Conservation (phyloP, 2,329 filamentous ascomycete genomes). For the Lachnellula hyalina region DNA sequence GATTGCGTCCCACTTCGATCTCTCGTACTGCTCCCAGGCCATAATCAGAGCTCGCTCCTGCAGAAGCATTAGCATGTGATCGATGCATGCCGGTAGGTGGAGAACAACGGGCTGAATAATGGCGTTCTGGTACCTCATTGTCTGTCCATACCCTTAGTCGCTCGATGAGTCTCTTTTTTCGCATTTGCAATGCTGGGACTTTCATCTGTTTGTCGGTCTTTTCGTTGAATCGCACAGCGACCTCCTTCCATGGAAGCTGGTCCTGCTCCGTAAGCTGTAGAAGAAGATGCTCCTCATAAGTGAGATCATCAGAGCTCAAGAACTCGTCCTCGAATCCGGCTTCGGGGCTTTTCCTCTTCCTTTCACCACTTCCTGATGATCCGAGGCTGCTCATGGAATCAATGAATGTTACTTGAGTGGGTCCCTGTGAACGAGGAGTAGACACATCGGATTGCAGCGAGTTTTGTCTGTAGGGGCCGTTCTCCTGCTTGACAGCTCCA, state of each 20-base stretch:
- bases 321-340: conserved; percentile 8
- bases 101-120: conserved; percentile 11
- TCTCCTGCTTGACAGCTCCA: conserved; percentile 11
- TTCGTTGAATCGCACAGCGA: conserved; percentile 28
- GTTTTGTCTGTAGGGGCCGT: conserved; percentile 15
- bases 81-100: conserved; percentile 4
- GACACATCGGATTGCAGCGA: conserved; percentile 22
- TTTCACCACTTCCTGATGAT: conserved; percentile 14
- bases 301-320: conserved; percentile 18
- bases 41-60: conserved; percentile 30
- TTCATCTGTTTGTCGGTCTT: conserved; percentile 27
- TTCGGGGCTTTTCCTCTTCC: conserved; percentile 22
- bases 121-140: conserved; percentile 13
- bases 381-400: conserved; percentile 6
- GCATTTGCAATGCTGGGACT: conserved; percentile 34
- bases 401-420: conserved; percentile 14
- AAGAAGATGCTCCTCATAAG: conserved; percentile 29
- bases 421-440: conserved; percentile 19
- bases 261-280: conserved; percentile 32
- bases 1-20: conserved; percentile 30
- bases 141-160: conserved; percentile 26
- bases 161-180: conserved; percentile 33
- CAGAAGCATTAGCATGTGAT: conserved; percentile 6
- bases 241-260: conserved; percentile 32
- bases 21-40: conserved; percentile 30